Percentiles rank a stretch among this genome's conserved stretches.
Conservation (phyloP, 225 moss, liverwort and hornwort species). For the Physcomitrium patens region DNA sequence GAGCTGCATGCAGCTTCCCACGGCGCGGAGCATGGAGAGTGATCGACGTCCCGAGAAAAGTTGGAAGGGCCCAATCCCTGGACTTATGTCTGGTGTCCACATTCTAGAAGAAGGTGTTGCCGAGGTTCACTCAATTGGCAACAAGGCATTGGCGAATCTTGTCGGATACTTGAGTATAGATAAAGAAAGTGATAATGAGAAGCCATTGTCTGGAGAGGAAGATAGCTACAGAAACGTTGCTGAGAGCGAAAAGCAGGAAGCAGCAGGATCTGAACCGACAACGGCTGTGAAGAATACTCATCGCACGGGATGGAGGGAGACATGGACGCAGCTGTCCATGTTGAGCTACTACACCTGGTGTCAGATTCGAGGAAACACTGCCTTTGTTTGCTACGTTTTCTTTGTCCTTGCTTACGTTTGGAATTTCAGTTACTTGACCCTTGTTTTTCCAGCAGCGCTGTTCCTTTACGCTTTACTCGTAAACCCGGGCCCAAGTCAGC, state of each 20-base stretch:
- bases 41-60: slow-evolving; percentile 1
- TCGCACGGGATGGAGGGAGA: slow-evolving; percentile 32
- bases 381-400: slow-evolving; percentile 53
- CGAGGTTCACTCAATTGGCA: slow-evolving; percentile 46
- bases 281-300: slow-evolving; percentile 14
- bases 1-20: slow-evolving; percentile 23
- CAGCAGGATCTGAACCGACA: slow-evolving; percentile 26
- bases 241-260: slow-evolving; percentile 26
- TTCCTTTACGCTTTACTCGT: slow-evolving; percentile 52
- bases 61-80: slow-evolving; percentile 34
- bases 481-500: slow-evolving; percentile 52
- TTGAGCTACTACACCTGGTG: slow-evolving; percentile 45
- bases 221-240: slow-evolving; percentile 10
- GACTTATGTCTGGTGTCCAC: slow-evolving; percentile 44
- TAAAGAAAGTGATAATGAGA: slow-evolving; percentile 24
- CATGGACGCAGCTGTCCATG: slow-evolving; percentile 42
- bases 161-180: slow-evolving; percentile 40
- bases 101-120: slow-evolving; percentile 48
- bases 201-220: slow-evolving; percentile 26
- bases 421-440: slow-evolving; percentile 53
- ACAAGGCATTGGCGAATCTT: slow-evolving; percentile 44
- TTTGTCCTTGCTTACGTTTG: slow-evolving; percentile 47
- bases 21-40: slow-evolving; percentile 32
- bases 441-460: slow-evolving; percentile 44
- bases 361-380: slow-evolving; percentile 46